phyloP scores from a whole-genome alignment of 176 grass and related monocot species.

The Cenchrus fungigraminus region DNA sequence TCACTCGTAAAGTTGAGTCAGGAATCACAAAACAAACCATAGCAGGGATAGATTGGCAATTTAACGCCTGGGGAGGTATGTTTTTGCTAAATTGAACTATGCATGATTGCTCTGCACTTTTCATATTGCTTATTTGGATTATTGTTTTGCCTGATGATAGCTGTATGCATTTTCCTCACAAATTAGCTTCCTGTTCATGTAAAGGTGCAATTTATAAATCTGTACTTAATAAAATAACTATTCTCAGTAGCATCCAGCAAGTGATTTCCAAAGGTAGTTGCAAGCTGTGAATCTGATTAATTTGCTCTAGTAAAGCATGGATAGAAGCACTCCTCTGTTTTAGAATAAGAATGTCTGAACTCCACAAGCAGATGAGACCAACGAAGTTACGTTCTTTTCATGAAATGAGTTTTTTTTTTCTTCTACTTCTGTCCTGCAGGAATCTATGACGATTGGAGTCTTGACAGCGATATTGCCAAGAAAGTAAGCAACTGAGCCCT shows the following conservation, averaged over 20 bases:
- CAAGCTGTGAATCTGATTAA: background rate
- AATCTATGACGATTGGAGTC: conserved; percentile 80
- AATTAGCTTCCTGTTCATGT: background rate
- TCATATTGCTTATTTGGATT: background rate
- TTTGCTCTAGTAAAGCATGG: conserved; percentile 8
- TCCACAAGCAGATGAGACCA: background rate
- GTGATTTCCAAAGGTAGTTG: background rate
- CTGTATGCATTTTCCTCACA: background rate
- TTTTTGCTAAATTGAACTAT: background rate
- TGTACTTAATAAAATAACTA: background rate
- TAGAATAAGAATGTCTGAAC: background rate
- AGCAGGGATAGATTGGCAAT: conserved; percentile 95
- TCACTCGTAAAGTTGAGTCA: conserved; percentile 43
- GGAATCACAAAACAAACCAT: conserved; percentile 46
- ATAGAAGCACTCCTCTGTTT: background rate
- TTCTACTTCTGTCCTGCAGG: conserved; percentile 51
- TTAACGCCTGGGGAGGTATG: conserved; percentile 97
- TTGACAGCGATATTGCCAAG: conserved; percentile 70
- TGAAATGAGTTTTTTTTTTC: background rate
- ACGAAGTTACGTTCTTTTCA: background rate
- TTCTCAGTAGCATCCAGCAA: background rate
- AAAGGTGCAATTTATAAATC: background rate
- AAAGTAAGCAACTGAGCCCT: conserved; percentile 53
- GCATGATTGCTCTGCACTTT: conserved; percentile 6
- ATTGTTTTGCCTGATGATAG: background rate